phyloP scores from a whole-genome alignment of 2,329 filamentous ascomycete genomes.

The Fusarium sp. region DNA sequence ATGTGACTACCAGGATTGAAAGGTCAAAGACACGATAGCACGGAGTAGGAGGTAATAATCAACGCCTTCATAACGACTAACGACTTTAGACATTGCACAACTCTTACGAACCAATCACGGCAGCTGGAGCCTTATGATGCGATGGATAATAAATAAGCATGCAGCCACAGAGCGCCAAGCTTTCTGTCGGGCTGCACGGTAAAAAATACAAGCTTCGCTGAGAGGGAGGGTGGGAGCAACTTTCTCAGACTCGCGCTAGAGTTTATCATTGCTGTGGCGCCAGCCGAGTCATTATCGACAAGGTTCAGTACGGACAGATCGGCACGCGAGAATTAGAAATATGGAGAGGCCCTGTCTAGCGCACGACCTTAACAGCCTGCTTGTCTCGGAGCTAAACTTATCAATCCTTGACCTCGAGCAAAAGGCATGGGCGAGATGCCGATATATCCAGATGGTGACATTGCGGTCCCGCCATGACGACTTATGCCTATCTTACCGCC shows the following conservation, averaged over 20 bases:
- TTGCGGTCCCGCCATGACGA: constrained; percentile 41
- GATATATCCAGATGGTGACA: constrained; percentile 48
- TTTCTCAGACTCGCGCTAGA: constrained; percentile 4
- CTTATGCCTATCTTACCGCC: constrained; percentile 14
- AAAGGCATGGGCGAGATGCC: constrained; percentile 42
- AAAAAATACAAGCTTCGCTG: constrained; percentile 48
- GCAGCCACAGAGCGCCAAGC: constrained; percentile 50
- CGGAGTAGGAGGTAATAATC: background rate
- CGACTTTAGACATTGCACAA: background rate
- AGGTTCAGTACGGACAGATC: constrained; percentile 47
- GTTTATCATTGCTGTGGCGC: constrained; percentile 35
- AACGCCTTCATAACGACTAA: constrained; percentile 11
- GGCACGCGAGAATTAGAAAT: constrained; percentile 48
- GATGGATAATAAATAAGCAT: constrained; percentile 46
- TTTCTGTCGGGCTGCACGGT: constrained; percentile 50
- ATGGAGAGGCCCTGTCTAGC: constrained; percentile 47
- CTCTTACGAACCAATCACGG: constrained; percentile 23
- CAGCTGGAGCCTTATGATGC: constrained; percentile 25
- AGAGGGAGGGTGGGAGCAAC: constrained; percentile 19
- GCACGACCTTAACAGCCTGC: constrained; percentile 31
- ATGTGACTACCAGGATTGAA: constrained; percentile 2
- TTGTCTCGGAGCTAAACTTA: background rate
- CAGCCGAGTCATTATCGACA: constrained; percentile 41
- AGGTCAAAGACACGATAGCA: constrained; percentile 12
- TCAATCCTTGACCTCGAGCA: constrained; percentile 1